Evolutionary conservation across 495 filamentous ascomycete genomes (phyloP), one percentile per base, ranked within the genome.

Genomic region (Copromyces sp.): DNA sequence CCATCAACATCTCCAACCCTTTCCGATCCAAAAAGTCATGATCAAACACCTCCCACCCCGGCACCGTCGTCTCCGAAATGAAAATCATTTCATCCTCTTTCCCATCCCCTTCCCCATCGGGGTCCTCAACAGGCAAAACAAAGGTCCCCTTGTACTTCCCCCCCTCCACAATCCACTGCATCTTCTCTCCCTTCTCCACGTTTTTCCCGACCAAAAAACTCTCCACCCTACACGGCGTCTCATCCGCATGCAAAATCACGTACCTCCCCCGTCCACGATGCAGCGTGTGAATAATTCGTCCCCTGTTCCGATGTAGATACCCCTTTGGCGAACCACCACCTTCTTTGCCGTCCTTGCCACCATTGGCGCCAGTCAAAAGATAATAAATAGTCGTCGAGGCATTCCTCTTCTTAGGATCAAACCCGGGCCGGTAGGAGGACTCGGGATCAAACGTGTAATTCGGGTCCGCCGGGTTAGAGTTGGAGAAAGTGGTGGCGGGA

Each of bases 91-190:
- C 53, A 3, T 35, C 53, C 0, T 59, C 24, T 24, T 24, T 24
- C 24, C 24, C 69, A 86, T 86, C 35, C 71, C 24, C 24, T 24
- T 74, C 45, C 77, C 77, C 20, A 9, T 82, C 24, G 24, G 24
- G 24, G 24, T 24, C 83, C 11, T 80, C 78, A 74, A 88, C 86
- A 6, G 84, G 82, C 40, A 89, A 75, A 68, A 91, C 74, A 79
- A 87, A 89, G 45, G 82, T 89, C 11, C 85, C 86, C 75, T 91
- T 92, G 77, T 84, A 92, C 74, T 86, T 86, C 17, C 88, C 88
- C 3, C 90, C 89, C 68, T 90, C 87, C 29, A 93, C 89, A 74
- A 91, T 83, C 89, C 90, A 91, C 80, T 90, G 89, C 77, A 89
- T 53, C 79, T 76, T 84, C 82, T 91, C 89, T 7, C 88, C 90